Evolutionary conservation across 176 grass and related monocot species (phyloP).

Genomic region (Sorghum bicolor): DNA sequence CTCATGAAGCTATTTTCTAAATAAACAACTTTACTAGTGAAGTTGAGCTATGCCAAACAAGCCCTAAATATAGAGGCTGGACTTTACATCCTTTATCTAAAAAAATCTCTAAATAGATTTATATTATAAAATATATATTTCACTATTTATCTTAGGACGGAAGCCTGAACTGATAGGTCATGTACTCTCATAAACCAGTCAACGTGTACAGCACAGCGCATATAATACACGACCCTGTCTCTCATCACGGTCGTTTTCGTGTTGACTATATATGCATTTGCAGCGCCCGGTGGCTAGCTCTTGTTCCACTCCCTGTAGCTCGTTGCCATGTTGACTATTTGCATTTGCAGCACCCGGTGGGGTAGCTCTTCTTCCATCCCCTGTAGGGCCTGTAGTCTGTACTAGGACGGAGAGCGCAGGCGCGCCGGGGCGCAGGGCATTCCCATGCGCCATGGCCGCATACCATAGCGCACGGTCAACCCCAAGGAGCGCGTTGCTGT

Average conservation of each 20-base stretch:
- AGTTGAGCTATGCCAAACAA: too few relatives aligned
- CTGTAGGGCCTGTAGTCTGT: neutral
- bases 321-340: neutral
- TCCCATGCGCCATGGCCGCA: too few relatives aligned
- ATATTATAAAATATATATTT: too few relatives aligned
- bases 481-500: neutral
- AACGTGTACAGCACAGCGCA: neutral
- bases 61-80: too few relatives aligned
- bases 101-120: too few relatives aligned
- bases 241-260: neutral
- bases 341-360: neutral
- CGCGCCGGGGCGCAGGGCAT: too few relatives aligned
- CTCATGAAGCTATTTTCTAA: too few relatives aligned
- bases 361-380: neutral
- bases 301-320: too few relatives aligned
- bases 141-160: too few relatives aligned
- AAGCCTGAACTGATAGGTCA: neutral
- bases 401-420: too few relatives aligned
- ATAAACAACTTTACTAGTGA: too few relatives aligned
- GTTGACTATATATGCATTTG: neutral
- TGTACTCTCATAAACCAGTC: neutral
- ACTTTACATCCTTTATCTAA: too few relatives aligned
- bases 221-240: neutral
- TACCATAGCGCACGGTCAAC: neutral
- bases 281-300: neutral